Evolutionary conservation across 2,329 filamentous ascomycete species (phyloP).

Genomic region (Diaporthe longicolla): DNA sequence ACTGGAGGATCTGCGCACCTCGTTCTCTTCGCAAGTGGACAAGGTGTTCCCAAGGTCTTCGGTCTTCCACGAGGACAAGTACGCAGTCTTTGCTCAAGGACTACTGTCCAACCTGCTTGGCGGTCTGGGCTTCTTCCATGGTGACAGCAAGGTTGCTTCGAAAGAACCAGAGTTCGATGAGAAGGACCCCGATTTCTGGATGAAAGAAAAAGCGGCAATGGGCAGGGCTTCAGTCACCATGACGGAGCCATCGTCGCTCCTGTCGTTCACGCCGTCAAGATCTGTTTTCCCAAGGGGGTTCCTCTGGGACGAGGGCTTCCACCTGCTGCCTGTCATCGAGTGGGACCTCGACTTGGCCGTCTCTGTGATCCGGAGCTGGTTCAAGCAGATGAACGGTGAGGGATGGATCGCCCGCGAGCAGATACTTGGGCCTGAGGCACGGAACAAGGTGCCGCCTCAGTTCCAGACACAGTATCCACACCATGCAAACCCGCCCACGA

Average conservation of each 20-base stretch:
- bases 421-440: conserved; percentile 87
- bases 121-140: conserved; percentile 92
- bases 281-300: conserved; percentile 95
- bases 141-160: conserved; percentile 86
- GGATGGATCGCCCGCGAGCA: conserved; percentile 96
- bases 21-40: conserved; percentile 62
- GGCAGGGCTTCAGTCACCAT: conserved; percentile 73
- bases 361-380: conserved; percentile 92
- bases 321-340: conserved; percentile 87
- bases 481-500: conserved; percentile 91
- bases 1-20: conserved; percentile 9
- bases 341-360: conserved; percentile 89
- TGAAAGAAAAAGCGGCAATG: conserved; percentile 83
- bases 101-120: conserved; percentile 92
- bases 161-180: conserved; percentile 90
- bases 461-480: conserved; percentile 95
- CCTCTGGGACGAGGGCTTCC: conserved; percentile 95
- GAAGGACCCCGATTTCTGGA: conserved; percentile 91
- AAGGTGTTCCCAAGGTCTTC: conserved; percentile 74
- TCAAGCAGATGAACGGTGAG: conserved; percentile 91
- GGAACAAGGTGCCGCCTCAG: conserved; percentile 89
- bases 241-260: conserved; percentile 86
- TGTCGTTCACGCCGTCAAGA: conserved; percentile 87
- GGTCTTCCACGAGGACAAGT: conserved; percentile 80
- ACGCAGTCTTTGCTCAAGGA: conserved; percentile 82